These are phyloP conservation scores for Tranzscheliella williamsii DNA, from an alignment of 1,284 basidiomycete genomes.

Conservation along the genomic window DNA sequence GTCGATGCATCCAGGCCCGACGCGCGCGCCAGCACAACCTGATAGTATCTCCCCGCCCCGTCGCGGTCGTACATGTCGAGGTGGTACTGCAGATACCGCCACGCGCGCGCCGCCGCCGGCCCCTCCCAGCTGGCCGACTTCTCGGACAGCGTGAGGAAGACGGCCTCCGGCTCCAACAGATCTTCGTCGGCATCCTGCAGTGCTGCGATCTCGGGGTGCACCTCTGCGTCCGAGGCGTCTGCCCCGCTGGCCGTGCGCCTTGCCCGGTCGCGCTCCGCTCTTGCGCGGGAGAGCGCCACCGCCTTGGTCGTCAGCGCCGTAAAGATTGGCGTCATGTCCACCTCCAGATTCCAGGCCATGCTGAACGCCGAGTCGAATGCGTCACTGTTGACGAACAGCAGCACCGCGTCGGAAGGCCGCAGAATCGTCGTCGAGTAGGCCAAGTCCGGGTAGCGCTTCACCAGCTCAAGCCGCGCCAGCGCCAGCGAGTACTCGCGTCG, in stretches of 20 bases:
- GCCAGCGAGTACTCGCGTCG: conserved; percentile 81
- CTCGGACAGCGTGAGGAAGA: conserved; percentile 44
- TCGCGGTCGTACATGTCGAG: conserved; percentile 76
- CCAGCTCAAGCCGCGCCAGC: conserved; percentile 76
- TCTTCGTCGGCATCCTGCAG: conserved; percentile 46
- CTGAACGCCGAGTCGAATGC: conserved; percentile 79
- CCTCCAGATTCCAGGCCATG: conserved; percentile 73
- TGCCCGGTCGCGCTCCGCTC: conserved; percentile 9
- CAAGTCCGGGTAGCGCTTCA: conserved; percentile 68
- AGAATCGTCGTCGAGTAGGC: conserved; percentile 40
- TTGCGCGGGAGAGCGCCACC: conserved; percentile 62
- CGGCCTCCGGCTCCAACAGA: conserved; percentile 38
- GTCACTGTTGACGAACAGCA: conserved; percentile 77
- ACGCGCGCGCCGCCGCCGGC: conserved; percentile 76
- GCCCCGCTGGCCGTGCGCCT: conserved; percentile 5
- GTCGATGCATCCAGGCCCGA: conserved; percentile 12
- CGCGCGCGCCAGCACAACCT: conserved; percentile 62
- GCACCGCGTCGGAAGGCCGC: conserved; percentile 68
- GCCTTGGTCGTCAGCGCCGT: conserved; percentile 77
- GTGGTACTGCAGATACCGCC: conserved; percentile 81
- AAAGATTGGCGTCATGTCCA: conserved; percentile 87
- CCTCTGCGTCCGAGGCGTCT: conserved; percentile 14
- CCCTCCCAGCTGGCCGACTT: conserved; percentile 74
- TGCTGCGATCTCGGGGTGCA: conserved; percentile 33
- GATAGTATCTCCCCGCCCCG: conserved; percentile 68